Conservation (phyloP, 768 basidiomycete genomes). For the Zangia roseola region DNA sequence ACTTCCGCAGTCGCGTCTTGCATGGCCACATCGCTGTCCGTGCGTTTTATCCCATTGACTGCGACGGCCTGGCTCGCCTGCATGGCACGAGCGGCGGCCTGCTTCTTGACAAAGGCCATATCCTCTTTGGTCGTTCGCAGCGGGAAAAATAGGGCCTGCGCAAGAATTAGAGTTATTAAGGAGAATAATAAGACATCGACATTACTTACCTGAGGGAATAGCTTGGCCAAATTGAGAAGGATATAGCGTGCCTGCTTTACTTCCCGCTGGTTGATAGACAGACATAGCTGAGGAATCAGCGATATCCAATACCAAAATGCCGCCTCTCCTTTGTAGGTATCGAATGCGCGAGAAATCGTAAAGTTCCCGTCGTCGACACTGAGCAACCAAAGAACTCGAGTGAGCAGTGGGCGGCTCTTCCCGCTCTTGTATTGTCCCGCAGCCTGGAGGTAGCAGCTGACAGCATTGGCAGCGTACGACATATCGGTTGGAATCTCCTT, state of each 20-base stretch:
- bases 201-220: slow-evolving; percentile 80
- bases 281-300: slow-evolving; percentile 88
- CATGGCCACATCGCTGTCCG: slow-evolving; percentile 30
- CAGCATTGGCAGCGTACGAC: slow-evolving; percentile 81
- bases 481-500: slow-evolving; percentile 78
- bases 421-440: slow-evolving; percentile 92
- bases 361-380: slow-evolving; percentile 81
- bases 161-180: slow-evolving; percentile 8
- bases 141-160: slow-evolving; percentile 91
- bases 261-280: slow-evolving; percentile 88
- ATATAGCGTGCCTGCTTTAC: slow-evolving; percentile 90
- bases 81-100: slow-evolving; percentile 35
- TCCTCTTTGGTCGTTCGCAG: slow-evolving; percentile 84
- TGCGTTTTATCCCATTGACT: slow-evolving; percentile 29
- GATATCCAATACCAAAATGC: slow-evolving; percentile 99
- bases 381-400: slow-evolving; percentile 93
- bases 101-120: slow-evolving; percentile 47
- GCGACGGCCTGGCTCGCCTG: slow-evolving; percentile 33
- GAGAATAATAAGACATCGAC: not conserved
- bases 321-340: slow-evolving; percentile 93
- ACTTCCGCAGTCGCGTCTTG: slow-evolving; percentile 30
- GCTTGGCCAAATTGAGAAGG: slow-evolving; percentile 84
- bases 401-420: slow-evolving; percentile 88
- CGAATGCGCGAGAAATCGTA: slow-evolving; percentile 79
- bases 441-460: slow-evolving; percentile 97